Conservation (phyloP, 2,329 filamentous ascomycete genomes). For the Sarocladium brachiariae region DNA sequence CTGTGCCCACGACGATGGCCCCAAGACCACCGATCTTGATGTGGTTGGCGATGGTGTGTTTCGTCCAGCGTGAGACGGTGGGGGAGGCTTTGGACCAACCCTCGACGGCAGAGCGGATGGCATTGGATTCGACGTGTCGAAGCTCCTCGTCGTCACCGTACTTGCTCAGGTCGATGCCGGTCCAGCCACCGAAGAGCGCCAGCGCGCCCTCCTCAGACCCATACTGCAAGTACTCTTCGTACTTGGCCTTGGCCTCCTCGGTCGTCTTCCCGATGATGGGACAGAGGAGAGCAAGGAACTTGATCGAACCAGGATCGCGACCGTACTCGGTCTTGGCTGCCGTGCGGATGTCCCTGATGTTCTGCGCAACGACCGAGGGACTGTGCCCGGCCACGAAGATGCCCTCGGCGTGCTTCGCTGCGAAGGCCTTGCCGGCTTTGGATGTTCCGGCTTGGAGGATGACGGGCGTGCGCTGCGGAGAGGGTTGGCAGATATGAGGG, state of each 20-base stretch:
- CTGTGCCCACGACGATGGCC: not conserved
- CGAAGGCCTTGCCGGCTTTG: conserved; percentile 48
- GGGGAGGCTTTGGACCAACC: conserved; percentile 15
- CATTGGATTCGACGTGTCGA: conserved; percentile 53
- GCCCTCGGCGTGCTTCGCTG: conserved; percentile 52
- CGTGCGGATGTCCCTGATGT: conserved; percentile 8
- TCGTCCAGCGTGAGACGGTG: conserved; percentile 40
- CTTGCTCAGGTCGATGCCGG: conserved; percentile 53
- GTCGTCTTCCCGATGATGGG: conserved; percentile 54
- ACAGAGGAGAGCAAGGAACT: conserved; percentile 53
- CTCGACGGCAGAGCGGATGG: conserved; percentile 33
- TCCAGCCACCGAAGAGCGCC: conserved; percentile 61
- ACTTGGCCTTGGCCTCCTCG: conserved; percentile 46
- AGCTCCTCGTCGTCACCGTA: conserved; percentile 60
- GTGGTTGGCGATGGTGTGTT: conserved; percentile 48
- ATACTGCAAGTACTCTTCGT: conserved; percentile 46
- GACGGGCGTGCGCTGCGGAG: conserved; percentile 53
- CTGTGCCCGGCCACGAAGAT: conserved; percentile 51
- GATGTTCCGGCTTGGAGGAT: conserved; percentile 56
- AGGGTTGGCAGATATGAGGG: conserved; percentile 48
- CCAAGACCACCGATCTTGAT: conserved; percentile 32
- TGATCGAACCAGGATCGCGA: conserved; percentile 21
- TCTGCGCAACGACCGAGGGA: conserved; percentile 6
- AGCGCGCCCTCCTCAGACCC: conserved; percentile 55
- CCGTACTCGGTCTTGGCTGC: not conserved